These are phyloP conservation scores for Actinomucor elegans DNA, from an alignment of 371 early-diverging fungal genomes.

Conservation along the genomic window DNA sequence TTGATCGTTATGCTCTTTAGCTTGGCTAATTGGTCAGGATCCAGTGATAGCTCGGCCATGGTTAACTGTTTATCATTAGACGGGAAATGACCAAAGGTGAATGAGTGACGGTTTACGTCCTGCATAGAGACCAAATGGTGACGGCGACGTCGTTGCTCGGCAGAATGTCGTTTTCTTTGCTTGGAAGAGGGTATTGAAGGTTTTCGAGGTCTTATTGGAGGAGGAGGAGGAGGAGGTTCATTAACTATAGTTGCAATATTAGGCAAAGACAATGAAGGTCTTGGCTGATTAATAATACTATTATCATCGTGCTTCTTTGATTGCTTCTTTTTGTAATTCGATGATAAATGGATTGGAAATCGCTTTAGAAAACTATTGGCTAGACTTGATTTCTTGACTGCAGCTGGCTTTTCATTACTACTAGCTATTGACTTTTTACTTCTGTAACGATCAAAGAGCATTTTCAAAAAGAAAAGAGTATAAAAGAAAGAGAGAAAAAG, in stretches of 20 bases:
- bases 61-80: constrained; percentile 6
- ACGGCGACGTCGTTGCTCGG: constrained; percentile 17
- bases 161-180: constrained; percentile 26
- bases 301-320: constrained; percentile 8
- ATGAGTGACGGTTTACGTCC: constrained; percentile 19
- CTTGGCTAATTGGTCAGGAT: constrained; percentile 8
- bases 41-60: constrained; percentile 8
- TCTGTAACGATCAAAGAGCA: constrained; percentile 44
- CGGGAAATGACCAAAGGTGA: constrained; percentile 27
- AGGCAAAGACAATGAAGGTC: constrained; percentile 43
- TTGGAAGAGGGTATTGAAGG: no score
- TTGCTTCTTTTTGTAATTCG: constrained; percentile 20
- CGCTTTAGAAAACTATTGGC: constrained; percentile 37
- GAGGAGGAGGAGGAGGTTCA: neutral
- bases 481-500: neutral
- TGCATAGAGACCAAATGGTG: constrained; percentile 8
- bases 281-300: constrained; percentile 21
- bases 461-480: constrained; percentile 4
- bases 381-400: constrained; percentile 26
- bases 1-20: constrained; percentile 1
- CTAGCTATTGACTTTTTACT: constrained; percentile 26
- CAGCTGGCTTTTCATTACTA: constrained; percentile 6
- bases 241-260: constrained; percentile 16
- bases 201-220: neutral
- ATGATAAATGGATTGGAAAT: constrained; percentile 29